Evolutionary conservation across 1,139 yeast species (phyloP), one percentile per base, ranked within the genome.

Genomic region (Pichia sp.): DNA sequence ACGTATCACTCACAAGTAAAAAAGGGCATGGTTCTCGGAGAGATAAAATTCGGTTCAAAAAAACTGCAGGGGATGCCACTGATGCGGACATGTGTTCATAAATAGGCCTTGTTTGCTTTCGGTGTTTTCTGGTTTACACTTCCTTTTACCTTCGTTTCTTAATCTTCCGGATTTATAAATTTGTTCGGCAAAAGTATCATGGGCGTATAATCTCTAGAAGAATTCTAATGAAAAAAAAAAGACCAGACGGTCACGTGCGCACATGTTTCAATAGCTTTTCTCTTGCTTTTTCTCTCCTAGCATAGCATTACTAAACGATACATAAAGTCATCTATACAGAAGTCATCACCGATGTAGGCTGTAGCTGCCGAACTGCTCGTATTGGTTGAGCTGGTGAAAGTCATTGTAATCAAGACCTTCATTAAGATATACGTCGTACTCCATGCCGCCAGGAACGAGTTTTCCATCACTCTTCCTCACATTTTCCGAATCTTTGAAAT

Each of bases 21-120:
- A 91, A 79, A 0, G 96, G 95, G 0, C 95, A 78, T 19, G 70
- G 71, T 61, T 91, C 97, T 58, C 83, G 85, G 46, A 87, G 70
- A 2, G 83, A 71, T 10, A 91, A 69, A 8, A 88, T 70, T 55
- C 97, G 70, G 47, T 74, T 79, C 48, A 87, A 69, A 13, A 85
- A 70, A 23, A 84, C 83, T 0, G 77, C 66, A 1, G 89, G 78
- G 53, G 76, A 81, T 55, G 82, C 65, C n/a, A 62, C 56, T 2
- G 66, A 52, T 10, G 60, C 58, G 10, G 66, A 56, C 68, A 65
- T 65, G 18, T 10, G 37, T 31, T 13, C 7, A n/a, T 31, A 13
- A 28, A 10, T 28, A 28, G 13, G 31, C 31, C 31, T 13, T 34
- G 39, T 26, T 18, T n/a, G n/a, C n/a, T n/a, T n/a, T n/a, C n/a